These are phyloP conservation scores for Solanum clarkiae DNA, from an alignment of 257 asterid species.

Conservation along the genomic window DNA sequence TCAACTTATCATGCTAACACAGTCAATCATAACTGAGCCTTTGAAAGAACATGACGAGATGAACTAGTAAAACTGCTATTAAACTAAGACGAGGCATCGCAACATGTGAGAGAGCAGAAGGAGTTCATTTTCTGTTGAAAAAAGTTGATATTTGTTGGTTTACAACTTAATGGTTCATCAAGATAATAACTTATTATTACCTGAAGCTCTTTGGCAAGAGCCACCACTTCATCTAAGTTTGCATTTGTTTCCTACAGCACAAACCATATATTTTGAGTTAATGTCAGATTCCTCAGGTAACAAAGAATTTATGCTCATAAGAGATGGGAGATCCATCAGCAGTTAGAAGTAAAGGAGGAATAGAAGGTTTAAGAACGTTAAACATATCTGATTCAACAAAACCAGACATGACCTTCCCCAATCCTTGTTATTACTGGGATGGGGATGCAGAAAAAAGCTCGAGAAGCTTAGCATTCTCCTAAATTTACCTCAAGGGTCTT, in stretches of 20 bases:
- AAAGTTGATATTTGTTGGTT: neutral
- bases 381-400: neutral
- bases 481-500: constrained; percentile 66
- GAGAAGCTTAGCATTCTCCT: neutral
- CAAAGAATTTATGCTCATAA: neutral
- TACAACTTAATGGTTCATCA: neutral
- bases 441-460: neutral
- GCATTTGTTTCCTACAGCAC: constrained; percentile 70
- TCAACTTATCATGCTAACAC: neutral
- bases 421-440: neutral
- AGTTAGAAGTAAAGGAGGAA: neutral
- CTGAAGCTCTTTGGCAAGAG: constrained; percentile 97
- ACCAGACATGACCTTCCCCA: neutral
- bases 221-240: constrained; percentile 89
- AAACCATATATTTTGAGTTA: neutral
- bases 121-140: neutral
- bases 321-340: neutral
- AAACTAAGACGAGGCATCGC: neutral
- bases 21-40: neutral
- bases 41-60: neutral
- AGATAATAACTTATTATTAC: constrained; percentile 17
- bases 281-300: neutral
- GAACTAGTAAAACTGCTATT: neutral
- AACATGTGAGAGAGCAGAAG: neutral
- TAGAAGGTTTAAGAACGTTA: neutral